These are phyloP conservation scores for Bruguiera hainesii DNA, from an alignment of 441 rosid species.

Conservation along the genomic window DNA sequence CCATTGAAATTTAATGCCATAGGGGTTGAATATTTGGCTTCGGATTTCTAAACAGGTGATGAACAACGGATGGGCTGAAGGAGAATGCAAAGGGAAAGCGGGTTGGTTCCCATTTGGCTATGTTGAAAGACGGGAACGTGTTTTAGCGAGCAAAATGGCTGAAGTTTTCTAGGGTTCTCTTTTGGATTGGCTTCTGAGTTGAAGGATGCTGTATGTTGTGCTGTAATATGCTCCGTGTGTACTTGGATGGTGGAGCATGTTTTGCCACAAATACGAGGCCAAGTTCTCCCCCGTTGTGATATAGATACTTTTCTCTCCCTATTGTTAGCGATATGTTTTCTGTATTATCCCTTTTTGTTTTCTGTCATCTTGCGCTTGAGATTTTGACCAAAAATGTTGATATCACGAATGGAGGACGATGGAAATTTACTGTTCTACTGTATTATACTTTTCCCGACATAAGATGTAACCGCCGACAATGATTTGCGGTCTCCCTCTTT, in stretches of 20 bases:
- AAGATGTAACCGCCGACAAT: too few relatives aligned
- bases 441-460: too few relatives aligned
- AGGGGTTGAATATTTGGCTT: slow-evolving; percentile 8
- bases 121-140: slow-evolving; percentile 85
- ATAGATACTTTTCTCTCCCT: slow-evolving; percentile 24
- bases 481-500: too few relatives aligned
- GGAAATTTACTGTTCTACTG: background rate
- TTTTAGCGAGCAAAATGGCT: slow-evolving; percentile 58
- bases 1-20: background rate
- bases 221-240: slow-evolving; percentile 15
- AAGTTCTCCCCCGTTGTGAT: slow-evolving; percentile 23
- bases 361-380: background rate
- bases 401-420: background rate
- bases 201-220: slow-evolving; percentile 26
- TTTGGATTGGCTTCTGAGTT: slow-evolving; percentile 21
- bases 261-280: slow-evolving; percentile 17
- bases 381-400: background rate
- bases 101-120: slow-evolving; percentile 94
- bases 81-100: slow-evolving; percentile 93
- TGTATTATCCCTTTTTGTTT: slow-evolving; percentile 11
- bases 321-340: slow-evolving; percentile 18
- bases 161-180: slow-evolving; percentile 55
- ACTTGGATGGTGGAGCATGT: slow-evolving; percentile 13
- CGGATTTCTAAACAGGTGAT: slow-evolving; percentile 48
- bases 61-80: slow-evolving; percentile 93